These are phyloP conservation scores for Irpex sp. DNA, from an alignment of 1,284 basidiomycete genomes.

Conservation along the genomic window DNA sequence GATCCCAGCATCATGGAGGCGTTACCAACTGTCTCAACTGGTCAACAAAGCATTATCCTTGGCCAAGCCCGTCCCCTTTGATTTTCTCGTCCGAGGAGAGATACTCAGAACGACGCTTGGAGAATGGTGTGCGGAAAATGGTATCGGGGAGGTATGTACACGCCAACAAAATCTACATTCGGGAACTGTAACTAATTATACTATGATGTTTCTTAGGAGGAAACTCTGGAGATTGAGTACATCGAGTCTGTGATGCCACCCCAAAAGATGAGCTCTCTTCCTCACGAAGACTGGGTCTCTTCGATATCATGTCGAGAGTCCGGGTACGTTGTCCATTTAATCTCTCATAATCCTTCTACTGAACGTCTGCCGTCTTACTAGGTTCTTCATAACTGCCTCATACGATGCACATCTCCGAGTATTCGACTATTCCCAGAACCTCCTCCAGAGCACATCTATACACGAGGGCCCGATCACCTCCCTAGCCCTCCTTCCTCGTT, in stretches of 20 bases:
- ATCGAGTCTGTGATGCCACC: constrained; percentile 92
- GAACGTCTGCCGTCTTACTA: constrained; percentile 20
- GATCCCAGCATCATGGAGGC: constrained; percentile 87
- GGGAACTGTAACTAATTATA: constrained; percentile 10
- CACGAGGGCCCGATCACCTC: constrained; percentile 76
- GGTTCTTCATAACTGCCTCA: constrained; percentile 75
- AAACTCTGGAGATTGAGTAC: constrained; percentile 92
- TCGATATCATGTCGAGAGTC: constrained; percentile 68
- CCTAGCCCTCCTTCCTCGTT: constrained; percentile 52
- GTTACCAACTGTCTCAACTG: constrained; percentile 96
- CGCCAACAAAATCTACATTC: not conserved
- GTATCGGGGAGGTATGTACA: constrained; percentile 59
- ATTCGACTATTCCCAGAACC: constrained; percentile 67
- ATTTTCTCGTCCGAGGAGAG: constrained; percentile 87
- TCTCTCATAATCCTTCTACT: not conserved
- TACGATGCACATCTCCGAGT: constrained; percentile 78
- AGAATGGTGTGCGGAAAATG: constrained; percentile 76
- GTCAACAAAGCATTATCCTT: constrained; percentile 92
- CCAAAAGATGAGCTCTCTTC: constrained; percentile 74
- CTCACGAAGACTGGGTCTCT: constrained; percentile 95
- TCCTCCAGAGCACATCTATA: constrained; percentile 44
- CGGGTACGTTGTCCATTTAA: constrained; percentile 50
- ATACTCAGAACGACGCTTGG: constrained; percentile 74
- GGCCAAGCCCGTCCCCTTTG: constrained; percentile 81
- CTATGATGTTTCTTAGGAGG: constrained; percentile 49